Base-by-base conservation (phyloP, 2,329 filamentous ascomycete species). In the Ophiostoma ips region DNA sequence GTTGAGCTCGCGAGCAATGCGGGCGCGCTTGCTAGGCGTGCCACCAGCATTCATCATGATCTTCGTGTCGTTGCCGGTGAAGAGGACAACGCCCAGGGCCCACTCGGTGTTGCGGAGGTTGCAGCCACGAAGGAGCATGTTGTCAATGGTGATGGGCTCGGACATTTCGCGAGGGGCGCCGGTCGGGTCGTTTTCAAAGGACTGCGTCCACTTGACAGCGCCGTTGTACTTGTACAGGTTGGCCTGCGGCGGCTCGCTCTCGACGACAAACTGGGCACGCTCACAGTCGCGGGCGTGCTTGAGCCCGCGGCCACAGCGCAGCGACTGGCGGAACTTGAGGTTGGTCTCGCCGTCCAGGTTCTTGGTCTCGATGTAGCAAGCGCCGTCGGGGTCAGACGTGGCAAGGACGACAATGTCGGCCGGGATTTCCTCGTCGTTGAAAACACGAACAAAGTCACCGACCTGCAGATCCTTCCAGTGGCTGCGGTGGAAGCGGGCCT, bases 21-120 rank as follows among this genome's bases (percentile, higher is more conserved):
- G 81, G 35, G 92, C 80, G 55, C 90, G 84, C 71, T 98, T 98
- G 63, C 81, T 94, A 12, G 94, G 92, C 1, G 92, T 98, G 55
- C 90, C 83, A 53, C 92, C 92, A 28, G 92, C 86, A 63, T 98
- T 98, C 70, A 95, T 84, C 92, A 98, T 98, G 64, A 95, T 96
- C 69, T 96, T 98, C 33, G 90, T 95, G 64, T 98, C 90, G 61
- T 89, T 81, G 33, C 92, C 92, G 13, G 92, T 96, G 67, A 94
- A 98, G 16, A 94, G 72, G 46, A 96, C 90, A 3, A 98, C 77
- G 49, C 89, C 92, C 6, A 98, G 75, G 49, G 88, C 76, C 92
- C 92, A 98, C 61, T 96, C 89, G 0, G 92, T 98, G 64, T 96
- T 98, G 56, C 89, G 81, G 46, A 98, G 68, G 58, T 88, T 94